These are phyloP conservation scores for Dryas drummondii DNA, from an alignment of 306 rosid genomes.

Conservation along the genomic window DNA sequence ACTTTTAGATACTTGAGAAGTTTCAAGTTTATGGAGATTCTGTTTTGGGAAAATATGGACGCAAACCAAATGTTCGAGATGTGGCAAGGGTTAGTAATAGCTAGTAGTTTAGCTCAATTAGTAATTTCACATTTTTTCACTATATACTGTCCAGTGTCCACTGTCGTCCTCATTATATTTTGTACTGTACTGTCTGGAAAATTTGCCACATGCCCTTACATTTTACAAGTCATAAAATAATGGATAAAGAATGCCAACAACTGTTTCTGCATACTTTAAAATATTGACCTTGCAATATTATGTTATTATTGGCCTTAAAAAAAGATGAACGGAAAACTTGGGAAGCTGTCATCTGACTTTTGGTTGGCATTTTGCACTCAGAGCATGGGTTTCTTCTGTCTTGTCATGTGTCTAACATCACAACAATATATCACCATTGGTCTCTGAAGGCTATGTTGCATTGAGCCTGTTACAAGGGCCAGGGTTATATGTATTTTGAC, in stretches of 20 bases:
- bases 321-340: background rate
- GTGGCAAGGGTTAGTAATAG: slow-evolving; percentile 63
- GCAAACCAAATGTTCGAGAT: slow-evolving; percentile 69
- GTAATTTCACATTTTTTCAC: background rate
- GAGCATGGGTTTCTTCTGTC: background rate
- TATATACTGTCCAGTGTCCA: background rate
- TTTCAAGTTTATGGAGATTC: slow-evolving; percentile 89
- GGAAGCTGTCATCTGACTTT: background rate
- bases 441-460: background rate
- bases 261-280: background rate
- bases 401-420: background rate
- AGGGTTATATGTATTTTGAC: background rate
- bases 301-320: background rate
- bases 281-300: background rate
- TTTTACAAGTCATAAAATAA: background rate
- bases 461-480: background rate
- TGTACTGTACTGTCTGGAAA: background rate
- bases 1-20: slow-evolving; percentile 63
- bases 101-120: slow-evolving; percentile 11
- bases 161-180: background rate
- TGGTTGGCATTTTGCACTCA: background rate
- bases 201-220: background rate
- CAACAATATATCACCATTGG: background rate
- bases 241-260: background rate
- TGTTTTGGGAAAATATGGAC: slow-evolving; percentile 67